Conservation (phyloP, 345 rosid genomes). For the Brassica juncea region DNA sequence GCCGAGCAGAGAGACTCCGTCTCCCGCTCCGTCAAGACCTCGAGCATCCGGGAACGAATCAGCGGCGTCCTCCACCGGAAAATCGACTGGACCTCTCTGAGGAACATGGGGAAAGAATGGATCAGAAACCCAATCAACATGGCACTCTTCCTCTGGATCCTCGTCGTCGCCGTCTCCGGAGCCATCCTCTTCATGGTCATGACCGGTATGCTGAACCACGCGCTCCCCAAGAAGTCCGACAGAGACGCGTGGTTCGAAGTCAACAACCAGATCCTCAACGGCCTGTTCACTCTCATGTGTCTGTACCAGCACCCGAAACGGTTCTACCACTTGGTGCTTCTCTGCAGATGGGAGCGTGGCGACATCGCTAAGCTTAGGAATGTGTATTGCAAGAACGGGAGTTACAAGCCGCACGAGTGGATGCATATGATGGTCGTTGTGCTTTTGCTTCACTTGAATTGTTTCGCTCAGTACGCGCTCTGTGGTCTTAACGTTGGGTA, state of each 20-base stretch:
- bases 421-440: constrained; percentile 84
- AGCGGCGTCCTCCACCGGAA: constrained; percentile 55
- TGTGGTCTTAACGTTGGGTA: constrained; percentile 86
- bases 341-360: constrained; percentile 26
- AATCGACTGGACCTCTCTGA: constrained; percentile 63
- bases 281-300: constrained; percentile 91
- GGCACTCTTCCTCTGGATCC: constrained; percentile 79
- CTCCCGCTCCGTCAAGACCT: constrained; percentile 61
- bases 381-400: constrained; percentile 82
- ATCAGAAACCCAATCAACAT: constrained; percentile 47
- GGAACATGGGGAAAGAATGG: constrained; percentile 54
- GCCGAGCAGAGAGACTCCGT: constrained; percentile 65
- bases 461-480: constrained; percentile 95
- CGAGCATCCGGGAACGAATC: constrained; percentile 56
- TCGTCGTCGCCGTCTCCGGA: constrained; percentile 78
- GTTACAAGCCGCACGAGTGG: constrained; percentile 90
- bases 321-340: constrained; percentile 76
- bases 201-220: constrained; percentile 91
- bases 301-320: constrained; percentile 91
- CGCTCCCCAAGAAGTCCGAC: constrained; percentile 61
- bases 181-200: constrained; percentile 91
- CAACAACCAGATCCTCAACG: constrained; percentile 41
- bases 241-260: constrained; percentile 37
- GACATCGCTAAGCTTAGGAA: constrained; percentile 72
- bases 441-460: constrained; percentile 75